phyloP scores from a whole-genome alignment of 2,329 filamentous ascomycete genomes.

The Microdochium paspali region DNA sequence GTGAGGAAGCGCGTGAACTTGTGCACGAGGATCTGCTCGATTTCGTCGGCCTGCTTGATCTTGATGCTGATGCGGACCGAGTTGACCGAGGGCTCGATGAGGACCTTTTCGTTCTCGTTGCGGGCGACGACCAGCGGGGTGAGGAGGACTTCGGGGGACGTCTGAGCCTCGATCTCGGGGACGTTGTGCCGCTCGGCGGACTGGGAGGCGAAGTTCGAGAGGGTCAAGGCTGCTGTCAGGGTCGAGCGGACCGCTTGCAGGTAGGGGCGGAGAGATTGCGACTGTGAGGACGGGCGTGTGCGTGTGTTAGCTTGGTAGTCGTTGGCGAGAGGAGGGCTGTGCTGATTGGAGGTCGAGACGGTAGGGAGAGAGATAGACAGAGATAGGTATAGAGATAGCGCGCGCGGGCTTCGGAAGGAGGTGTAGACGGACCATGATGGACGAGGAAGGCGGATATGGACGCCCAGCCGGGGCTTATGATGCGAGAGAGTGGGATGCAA shows the following conservation, averaged over 20 bases:
- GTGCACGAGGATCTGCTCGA: constrained; percentile 94
- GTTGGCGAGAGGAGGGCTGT: too few relatives aligned
- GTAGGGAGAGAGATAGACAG: too few relatives aligned
- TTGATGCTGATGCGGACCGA: constrained; percentile 95
- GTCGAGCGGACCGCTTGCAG: constrained; percentile 93
- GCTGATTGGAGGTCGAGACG: too few relatives aligned
- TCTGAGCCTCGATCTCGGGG: constrained; percentile 88
- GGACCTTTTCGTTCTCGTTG: constrained; percentile 93
- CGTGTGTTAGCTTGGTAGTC: constrained; percentile 2
- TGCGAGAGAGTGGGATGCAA: neutral
- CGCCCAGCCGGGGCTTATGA: neutral
- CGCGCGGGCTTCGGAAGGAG: too few relatives aligned
- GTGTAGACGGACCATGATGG: neutral
- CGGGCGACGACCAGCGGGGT: constrained; percentile 85
- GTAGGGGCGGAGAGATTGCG: constrained; percentile 93
- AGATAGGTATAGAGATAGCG: too few relatives aligned
- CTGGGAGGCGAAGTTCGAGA: constrained; percentile 97
- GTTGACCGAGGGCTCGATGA: constrained; percentile 96
- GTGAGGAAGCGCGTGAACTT: constrained; percentile 97
- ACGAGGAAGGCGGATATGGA: neutral
- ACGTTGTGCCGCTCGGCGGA: constrained; percentile 96
- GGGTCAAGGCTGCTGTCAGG: constrained; percentile 83
- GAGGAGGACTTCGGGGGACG: constrained; percentile 86
- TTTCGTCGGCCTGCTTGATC: constrained; percentile 99
- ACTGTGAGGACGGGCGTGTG: constrained; percentile 38